Evolutionary conservation across 2,329 filamentous ascomycete species (phyloP).

Genomic region (Knufia petricola): DNA sequence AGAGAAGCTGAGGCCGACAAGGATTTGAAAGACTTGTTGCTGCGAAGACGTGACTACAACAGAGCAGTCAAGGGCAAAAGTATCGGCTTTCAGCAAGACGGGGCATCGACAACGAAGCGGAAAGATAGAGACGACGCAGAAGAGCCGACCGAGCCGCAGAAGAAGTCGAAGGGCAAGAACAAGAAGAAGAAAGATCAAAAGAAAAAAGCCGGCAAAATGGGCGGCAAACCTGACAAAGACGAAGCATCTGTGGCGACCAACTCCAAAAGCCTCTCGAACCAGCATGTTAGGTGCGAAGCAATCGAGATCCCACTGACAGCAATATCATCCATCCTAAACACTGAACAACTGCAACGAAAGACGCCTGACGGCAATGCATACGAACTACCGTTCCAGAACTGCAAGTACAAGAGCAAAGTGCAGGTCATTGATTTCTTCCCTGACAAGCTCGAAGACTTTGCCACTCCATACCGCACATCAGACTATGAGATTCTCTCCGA

Average conservation of each 20-base stretch:
- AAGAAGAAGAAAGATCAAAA: slow-evolving; percentile 20
- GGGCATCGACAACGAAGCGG: background rate
- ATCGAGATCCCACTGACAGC: slow-evolving; percentile 32
- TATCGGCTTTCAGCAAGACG: background rate
- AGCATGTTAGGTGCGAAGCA: slow-evolving; percentile 40
- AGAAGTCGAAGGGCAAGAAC: slow-evolving; percentile 11
- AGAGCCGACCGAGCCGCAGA: slow-evolving; percentile 8
- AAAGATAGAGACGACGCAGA: background rate
- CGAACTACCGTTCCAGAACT: slow-evolving; percentile 61
- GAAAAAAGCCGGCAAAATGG: slow-evolving; percentile 14
- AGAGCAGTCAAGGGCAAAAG: background rate
- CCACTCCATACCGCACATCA: slow-evolving; percentile 38
- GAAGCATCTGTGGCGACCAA: slow-evolving; percentile 7
- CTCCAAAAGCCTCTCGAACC: slow-evolving; percentile 12
- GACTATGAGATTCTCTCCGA: slow-evolving; percentile 45
- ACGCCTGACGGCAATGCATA: slow-evolving; percentile 37
- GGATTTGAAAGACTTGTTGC: slow-evolving; percentile 48
- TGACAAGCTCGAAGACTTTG: slow-evolving; percentile 59
- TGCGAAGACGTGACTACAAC: slow-evolving; percentile 54
- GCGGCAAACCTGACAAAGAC: background rate
- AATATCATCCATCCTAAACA: slow-evolving; percentile 42
- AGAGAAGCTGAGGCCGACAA: slow-evolving; percentile 32
- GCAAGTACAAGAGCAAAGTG: slow-evolving; percentile 56
- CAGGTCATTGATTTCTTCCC: slow-evolving; percentile 80
- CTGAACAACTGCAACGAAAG: slow-evolving; percentile 36